These are phyloP conservation scores for Xylariaceae sp. DNA, from an alignment of 2,329 filamentous ascomycete genomes.

Conservation along the genomic window DNA sequence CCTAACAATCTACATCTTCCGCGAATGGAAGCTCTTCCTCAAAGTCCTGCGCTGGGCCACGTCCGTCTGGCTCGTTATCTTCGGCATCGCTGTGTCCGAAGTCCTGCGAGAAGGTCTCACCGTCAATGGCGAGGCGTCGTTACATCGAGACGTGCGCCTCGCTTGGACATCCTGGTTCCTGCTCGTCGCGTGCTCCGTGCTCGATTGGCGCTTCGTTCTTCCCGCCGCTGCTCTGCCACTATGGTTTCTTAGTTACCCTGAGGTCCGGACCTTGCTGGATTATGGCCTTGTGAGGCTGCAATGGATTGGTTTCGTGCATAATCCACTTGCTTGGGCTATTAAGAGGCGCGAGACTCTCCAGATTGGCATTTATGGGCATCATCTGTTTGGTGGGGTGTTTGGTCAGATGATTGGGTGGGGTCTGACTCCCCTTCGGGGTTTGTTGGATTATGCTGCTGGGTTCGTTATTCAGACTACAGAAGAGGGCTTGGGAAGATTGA, in stretches of 20 bases:
- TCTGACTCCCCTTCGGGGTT: conserved; percentile 4
- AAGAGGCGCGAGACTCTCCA: neutral
- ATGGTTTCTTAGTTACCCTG: conserved; percentile 12
- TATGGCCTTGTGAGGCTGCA: conserved; percentile 20
- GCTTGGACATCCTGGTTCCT: conserved; percentile 23
- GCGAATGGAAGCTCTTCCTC: conserved; percentile 19
- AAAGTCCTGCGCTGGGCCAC: conserved; percentile 20
- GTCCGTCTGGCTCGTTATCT: conserved; percentile 19
- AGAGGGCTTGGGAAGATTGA: conserved; percentile 11
- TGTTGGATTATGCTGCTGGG: conserved; percentile 4
- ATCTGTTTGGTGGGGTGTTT: neutral
- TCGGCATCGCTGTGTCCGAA: conserved; percentile 19
- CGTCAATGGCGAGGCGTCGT: conserved; percentile 9
- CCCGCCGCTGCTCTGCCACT: conserved; percentile 10
- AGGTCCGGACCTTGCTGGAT: conserved; percentile 14
- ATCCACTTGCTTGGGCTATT: conserved; percentile 12
- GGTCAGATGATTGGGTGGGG: conserved; percentile 1
- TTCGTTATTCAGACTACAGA: conserved; percentile 7
- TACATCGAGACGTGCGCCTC: conserved; percentile 19
- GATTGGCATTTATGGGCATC: neutral
- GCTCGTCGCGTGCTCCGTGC: conserved; percentile 8
- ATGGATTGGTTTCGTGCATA: conserved; percentile 17
- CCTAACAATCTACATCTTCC: conserved; percentile 20
- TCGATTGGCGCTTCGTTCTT: conserved; percentile 19
- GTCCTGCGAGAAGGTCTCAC: conserved; percentile 21